These are phyloP conservation scores for Rhododendron griersonianum DNA, from an alignment of 148 eudicot genomes.

Conservation along the genomic window DNA sequence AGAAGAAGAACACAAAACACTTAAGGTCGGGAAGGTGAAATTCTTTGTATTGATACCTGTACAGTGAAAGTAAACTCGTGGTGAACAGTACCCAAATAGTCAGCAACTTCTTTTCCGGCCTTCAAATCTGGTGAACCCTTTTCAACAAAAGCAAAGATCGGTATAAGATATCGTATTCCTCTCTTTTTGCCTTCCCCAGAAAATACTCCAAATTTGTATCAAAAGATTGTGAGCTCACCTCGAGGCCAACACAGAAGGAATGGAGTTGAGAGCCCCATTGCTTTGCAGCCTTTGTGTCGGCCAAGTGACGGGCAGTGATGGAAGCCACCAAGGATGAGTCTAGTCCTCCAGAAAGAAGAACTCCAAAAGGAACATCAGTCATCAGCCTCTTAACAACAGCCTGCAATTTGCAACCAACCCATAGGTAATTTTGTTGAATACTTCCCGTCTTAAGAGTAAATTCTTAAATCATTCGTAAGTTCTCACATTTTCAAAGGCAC, in stretches of 20 bases:
- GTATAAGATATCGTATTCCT: not conserved
- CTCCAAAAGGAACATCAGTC: slow-evolving; percentile 98
- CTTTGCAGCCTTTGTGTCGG: slow-evolving; percentile 68
- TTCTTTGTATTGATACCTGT: slow-evolving; percentile 41
- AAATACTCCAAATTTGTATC: not conserved
- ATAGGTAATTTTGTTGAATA: not conserved
- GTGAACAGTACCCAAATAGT: slow-evolving; percentile 80
- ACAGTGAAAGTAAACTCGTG: slow-evolving; percentile 89
- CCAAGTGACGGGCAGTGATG: slow-evolving; percentile 69
- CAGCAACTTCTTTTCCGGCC: slow-evolving; percentile 89
- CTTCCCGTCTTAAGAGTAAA: not conserved
- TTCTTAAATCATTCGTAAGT: not conserved
- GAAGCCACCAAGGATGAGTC: slow-evolving; percentile 91
- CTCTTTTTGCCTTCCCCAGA: not conserved
- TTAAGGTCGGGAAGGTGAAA: not conserved
- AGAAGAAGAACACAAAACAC: not conserved
- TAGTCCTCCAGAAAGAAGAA: slow-evolving; percentile 86
- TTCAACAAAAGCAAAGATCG: not conserved
- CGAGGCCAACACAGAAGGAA: slow-evolving; percentile 93
- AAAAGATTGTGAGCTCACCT: slow-evolving; percentile 27
- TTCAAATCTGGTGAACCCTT: slow-evolving; percentile 90
- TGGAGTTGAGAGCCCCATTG: slow-evolving; percentile 89
- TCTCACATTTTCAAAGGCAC: slow-evolving; percentile 76
- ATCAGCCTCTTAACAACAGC: slow-evolving; percentile 82
- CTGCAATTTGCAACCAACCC: slow-evolving; percentile 28